Conservation (phyloP, 2,329 filamentous ascomycete genomes). For the Dendryphion nanum region DNA sequence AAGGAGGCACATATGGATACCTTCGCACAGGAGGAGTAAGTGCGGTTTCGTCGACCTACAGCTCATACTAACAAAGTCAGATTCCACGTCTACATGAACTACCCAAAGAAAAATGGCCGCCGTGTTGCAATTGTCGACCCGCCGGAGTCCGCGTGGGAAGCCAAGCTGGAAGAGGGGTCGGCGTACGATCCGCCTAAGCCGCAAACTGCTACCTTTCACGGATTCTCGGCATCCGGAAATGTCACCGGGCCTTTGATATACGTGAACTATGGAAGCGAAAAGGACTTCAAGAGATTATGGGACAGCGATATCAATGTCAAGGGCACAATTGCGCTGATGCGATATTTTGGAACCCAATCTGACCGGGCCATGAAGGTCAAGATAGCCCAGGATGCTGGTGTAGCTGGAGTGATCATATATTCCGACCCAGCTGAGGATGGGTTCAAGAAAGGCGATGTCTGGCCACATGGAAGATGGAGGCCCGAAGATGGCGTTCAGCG, state of each 20-base stretch:
- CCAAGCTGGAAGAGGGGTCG: constrained; percentile 79
- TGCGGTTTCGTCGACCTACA: constrained; percentile 6
- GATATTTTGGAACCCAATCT: constrained; percentile 71
- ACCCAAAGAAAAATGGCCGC: constrained; percentile 74
- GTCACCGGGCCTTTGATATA: constrained; percentile 86
- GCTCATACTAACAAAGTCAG: constrained; percentile 22
- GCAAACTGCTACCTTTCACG: constrained; percentile 81
- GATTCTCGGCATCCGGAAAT: constrained; percentile 81
- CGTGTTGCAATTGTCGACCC: constrained; percentile 76
- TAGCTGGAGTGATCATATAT: constrained; percentile 85
- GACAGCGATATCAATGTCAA: constrained; percentile 71
- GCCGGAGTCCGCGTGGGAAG: constrained; percentile 71
- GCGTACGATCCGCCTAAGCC: constrained; percentile 57
- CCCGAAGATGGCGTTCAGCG: constrained; percentile 80
- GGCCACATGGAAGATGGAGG: constrained; percentile 76
- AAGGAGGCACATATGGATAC: constrained; percentile 69
- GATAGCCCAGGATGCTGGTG: constrained; percentile 82
- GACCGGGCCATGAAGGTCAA: constrained; percentile 83
- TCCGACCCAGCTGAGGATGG: constrained; percentile 86
- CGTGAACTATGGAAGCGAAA: constrained; percentile 83
- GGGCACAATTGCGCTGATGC: constrained; percentile 80
- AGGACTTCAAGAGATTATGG: constrained; percentile 74
- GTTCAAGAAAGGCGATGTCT: constrained; percentile 68
- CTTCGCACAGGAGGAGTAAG: constrained; percentile 67
- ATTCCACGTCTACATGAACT: constrained; percentile 90